These are phyloP conservation scores for Cordyceps pruinosa DNA, from an alignment of 2,329 filamentous ascomycete species.

Conservation along the genomic window DNA sequence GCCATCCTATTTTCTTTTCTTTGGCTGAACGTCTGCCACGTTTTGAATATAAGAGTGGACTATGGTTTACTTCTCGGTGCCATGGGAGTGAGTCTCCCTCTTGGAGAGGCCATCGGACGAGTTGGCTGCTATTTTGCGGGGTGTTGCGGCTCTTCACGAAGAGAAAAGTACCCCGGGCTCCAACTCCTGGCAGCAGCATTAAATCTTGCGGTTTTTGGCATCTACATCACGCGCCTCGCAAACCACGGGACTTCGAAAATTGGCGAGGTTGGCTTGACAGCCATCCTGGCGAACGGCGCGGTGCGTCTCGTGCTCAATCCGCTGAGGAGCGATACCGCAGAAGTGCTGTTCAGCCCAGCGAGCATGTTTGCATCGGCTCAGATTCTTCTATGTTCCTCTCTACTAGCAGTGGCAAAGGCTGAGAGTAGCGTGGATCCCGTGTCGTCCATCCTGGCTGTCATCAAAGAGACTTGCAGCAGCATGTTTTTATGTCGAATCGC, in stretches of 20 bases:
- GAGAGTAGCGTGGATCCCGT: neutral
- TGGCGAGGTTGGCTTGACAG: neutral
- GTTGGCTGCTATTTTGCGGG: constrained; percentile 12
- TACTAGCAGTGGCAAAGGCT: neutral
- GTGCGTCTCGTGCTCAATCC: constrained; percentile 3
- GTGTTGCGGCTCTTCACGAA: constrained; percentile 2
- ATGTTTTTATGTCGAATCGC: neutral
- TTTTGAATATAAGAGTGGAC: neutral
- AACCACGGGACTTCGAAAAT: neutral
- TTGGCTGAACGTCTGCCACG: neutral
- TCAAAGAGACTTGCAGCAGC: neutral
- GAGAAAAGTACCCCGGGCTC: neutral
- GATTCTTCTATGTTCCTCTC: neutral
- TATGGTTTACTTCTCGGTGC: neutral
- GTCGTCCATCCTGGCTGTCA: neutral
- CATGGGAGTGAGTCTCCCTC: neutral
- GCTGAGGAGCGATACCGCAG: neutral
- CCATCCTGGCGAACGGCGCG: neutral
- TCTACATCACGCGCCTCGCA: neutral
- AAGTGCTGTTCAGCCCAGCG: neutral
- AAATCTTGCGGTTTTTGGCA: neutral
- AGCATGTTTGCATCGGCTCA: neutral
- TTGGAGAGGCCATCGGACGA: constrained; percentile 11
- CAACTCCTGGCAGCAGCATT: constrained; percentile 1
- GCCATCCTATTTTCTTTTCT: neutral